These are phyloP conservation scores for Flaveria linearis DNA, from an alignment of 129 eudicot genomes.

Conservation along the genomic window DNA sequence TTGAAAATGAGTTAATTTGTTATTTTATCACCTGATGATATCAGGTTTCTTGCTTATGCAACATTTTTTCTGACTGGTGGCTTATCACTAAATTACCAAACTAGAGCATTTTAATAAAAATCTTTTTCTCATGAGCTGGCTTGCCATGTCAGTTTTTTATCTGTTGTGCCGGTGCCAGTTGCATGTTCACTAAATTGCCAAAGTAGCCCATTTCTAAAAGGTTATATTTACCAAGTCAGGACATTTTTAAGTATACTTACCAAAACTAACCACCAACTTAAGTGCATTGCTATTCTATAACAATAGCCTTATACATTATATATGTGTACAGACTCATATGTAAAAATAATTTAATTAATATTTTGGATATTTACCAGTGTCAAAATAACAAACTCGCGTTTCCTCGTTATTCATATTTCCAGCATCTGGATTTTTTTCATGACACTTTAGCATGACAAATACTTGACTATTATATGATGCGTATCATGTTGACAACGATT, in stretches of 20 bases:
- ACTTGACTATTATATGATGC: background rate
- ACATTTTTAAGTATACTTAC: background rate
- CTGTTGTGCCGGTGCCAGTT: background rate
- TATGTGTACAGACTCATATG: background rate
- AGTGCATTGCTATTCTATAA: conserved; percentile 3
- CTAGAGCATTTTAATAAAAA: background rate
- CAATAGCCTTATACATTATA: conserved; percentile 1
- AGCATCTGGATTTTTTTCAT: background rate
- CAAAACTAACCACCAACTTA: background rate
- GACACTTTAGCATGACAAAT: background rate
- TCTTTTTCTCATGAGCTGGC: background rate
- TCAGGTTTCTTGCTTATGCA: background rate
- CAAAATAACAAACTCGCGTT: background rate
- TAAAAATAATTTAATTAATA: background rate
- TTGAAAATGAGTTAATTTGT: background rate
- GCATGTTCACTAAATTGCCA: conserved; percentile 1
- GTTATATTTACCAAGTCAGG: background rate
- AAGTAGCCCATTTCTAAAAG: background rate
- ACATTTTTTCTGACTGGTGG: background rate
- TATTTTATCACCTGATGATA: background rate
- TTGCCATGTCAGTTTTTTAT: background rate
- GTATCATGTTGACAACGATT: background rate
- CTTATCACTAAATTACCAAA: background rate
- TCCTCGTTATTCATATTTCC: background rate
- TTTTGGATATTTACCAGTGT: conserved; percentile 6